phyloP scores from a whole-genome alignment of 225 moss, liverwort and hornwort genomes.

The Neckera pumila region DNA sequence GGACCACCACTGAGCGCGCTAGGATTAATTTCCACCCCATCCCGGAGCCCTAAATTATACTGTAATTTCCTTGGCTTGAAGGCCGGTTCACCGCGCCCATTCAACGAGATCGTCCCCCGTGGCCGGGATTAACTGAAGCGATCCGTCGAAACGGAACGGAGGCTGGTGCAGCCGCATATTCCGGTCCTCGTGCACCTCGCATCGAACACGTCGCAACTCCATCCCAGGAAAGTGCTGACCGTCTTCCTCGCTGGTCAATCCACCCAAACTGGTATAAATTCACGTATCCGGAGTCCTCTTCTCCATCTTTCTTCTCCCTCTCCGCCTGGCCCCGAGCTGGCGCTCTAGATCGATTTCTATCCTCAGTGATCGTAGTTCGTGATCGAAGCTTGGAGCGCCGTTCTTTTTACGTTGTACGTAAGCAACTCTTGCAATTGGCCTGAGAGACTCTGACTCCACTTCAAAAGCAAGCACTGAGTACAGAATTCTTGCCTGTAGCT shows the following conservation, averaged over 20 bases:
- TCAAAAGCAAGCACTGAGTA: neutral
- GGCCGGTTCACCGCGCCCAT: neutral
- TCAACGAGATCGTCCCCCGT: neutral
- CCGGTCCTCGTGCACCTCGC: neutral
- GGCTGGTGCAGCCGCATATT: neutral
- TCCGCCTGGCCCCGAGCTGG: neutral
- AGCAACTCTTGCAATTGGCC: neutral
- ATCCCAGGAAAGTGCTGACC: neutral
- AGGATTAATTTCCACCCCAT: neutral
- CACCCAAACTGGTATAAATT: neutral
- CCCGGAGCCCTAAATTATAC: neutral
- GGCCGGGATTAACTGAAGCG: neutral
- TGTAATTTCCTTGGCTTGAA: neutral
- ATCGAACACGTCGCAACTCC: neutral
- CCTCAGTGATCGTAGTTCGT: too few species aligned
- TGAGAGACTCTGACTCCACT: neutral
- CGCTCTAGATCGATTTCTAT: neutral
- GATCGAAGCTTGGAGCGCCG: neutral
- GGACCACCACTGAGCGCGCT: neutral
- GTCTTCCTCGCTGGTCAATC: neutral
- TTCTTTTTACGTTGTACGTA: neutral
- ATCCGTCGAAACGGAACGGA: neutral
- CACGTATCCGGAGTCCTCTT: neutral
- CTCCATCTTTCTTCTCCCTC: neutral
- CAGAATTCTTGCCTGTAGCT: neutral